Percentiles rank a stretch among this genome's conserved stretches.
These are phyloP conservation scores for Zymoseptoria crescenta DNA, from an alignment of 2,329 filamentous ascomycete species.

Conservation along the genomic window DNA sequence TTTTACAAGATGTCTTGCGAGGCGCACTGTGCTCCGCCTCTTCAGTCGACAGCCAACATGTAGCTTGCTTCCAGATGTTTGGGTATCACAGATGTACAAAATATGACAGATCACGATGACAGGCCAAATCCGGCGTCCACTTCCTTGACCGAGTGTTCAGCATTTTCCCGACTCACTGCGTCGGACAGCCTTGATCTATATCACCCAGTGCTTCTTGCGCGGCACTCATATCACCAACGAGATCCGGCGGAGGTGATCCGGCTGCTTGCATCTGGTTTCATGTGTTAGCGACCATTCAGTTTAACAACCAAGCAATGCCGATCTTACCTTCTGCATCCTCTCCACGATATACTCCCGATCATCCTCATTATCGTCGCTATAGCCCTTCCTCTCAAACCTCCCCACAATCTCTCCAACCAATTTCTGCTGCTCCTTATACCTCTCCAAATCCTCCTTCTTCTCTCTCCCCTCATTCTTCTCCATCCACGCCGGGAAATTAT, in stretches of 20 bases:
- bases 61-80: not conserved
- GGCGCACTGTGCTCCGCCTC: too few relatives aligned
- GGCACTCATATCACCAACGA: constrained; percentile 82
- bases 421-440: constrained; percentile 72
- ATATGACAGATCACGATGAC: constrained; percentile 1
- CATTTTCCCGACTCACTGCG: constrained; percentile 40
- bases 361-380: constrained; percentile 70
- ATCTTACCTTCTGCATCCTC: constrained; percentile 86
- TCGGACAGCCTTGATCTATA: constrained; percentile 53
- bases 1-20: too few relatives aligned
- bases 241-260: constrained; percentile 79
- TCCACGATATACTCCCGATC: constrained; percentile 93
- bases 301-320: not conserved
- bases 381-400: constrained; percentile 76
- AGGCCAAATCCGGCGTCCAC: not conserved
- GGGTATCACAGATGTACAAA: constrained; percentile 24
- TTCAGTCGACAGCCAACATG: constrained; percentile 1
- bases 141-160: not conserved
- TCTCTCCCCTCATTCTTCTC: constrained; percentile 64
- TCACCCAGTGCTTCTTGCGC: constrained; percentile 60
- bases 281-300: constrained; percentile 6
- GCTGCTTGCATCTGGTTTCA: constrained; percentile 84
- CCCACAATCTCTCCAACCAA: constrained; percentile 79
- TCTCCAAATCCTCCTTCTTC: constrained; percentile 60
- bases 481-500: constrained; percentile 89